Percentiles rank a stretch among this genome's conserved stretches.
phyloP scores from a whole-genome alignment of 192 early-diverging fungal species.

The Coemansia sp. region DNA sequence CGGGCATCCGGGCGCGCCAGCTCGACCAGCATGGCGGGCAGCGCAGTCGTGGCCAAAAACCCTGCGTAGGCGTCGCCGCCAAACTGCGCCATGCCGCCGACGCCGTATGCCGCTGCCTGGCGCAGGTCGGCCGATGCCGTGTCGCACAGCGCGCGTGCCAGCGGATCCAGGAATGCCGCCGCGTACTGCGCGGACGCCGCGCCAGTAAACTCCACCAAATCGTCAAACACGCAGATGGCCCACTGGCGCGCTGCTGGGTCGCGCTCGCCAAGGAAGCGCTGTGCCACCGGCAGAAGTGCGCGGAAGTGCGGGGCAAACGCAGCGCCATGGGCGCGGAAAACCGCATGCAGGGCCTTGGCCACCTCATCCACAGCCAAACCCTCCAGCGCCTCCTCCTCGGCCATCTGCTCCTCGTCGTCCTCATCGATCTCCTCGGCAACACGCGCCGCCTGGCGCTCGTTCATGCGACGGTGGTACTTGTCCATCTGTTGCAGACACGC shows the following conservation, averaged over 20 bases:
- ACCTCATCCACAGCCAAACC: constrained; percentile 65
- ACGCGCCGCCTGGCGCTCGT: constrained; percentile 72
- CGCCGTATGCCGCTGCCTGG: constrained; percentile 92
- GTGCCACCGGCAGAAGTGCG: constrained; percentile 70
- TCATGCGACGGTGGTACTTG: constrained; percentile 74
- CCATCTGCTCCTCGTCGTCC: constrained; percentile 87
- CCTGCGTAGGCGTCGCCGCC: constrained; percentile 83
- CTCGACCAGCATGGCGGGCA: constrained; percentile 72
- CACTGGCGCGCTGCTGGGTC: constrained; percentile 76
- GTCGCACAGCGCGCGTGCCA: constrained; percentile 42
- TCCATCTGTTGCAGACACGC: constrained; percentile 68
- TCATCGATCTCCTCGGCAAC: constrained; percentile 82
- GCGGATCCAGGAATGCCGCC: constrained; percentile 39
- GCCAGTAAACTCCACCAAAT: constrained; percentile 90
- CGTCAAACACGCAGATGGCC: constrained; percentile 91
- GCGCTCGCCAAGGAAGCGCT: constrained; percentile 65
- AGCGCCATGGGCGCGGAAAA: constrained; percentile 73
- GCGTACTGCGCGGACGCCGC: constrained; percentile 70
- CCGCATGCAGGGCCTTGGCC: constrained; percentile 73
- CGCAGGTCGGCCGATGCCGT: constrained; percentile 66
- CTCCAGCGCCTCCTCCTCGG: constrained; percentile 77
- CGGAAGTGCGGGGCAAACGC: constrained; percentile 83
- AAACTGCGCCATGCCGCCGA: constrained; percentile 87
- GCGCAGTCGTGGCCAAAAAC: constrained; percentile 63
- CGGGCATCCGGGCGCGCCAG: constrained; percentile 68